Percentiles rank a stretch among this genome's conserved stretches.
phyloP scores from a whole-genome alignment of 345 rosid species.

The Arabidopsis arenosa region DNA sequence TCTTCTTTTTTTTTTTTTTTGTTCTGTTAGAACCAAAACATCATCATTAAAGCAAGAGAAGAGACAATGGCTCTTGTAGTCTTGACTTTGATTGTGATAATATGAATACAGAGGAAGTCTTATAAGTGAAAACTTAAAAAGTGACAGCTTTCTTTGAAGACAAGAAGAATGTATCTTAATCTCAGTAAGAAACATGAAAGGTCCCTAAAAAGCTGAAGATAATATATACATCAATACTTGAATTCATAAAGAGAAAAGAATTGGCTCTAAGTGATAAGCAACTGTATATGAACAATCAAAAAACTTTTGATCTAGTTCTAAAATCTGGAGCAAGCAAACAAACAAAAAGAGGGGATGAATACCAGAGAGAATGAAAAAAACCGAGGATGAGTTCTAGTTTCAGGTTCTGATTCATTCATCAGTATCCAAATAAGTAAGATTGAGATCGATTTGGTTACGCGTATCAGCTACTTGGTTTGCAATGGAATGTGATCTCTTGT shows the following conservation, averaged over 20 bases:
- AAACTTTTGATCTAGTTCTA: constrained; percentile 9
- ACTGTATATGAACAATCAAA: constrained; percentile 34
- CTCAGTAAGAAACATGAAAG: constrained; percentile 21
- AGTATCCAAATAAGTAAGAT: constrained; percentile 61
- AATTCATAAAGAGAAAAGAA: constrained; percentile 6
- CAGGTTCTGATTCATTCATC: constrained; percentile 42
- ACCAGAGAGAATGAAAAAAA: not conserved
- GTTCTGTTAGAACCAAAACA: constrained; percentile 5
- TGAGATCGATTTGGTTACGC: constrained; percentile 61
- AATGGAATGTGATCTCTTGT: constrained; percentile 87
- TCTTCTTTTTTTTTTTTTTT: no score
- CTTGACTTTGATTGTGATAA: not conserved
- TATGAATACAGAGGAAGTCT: constrained; percentile 17
- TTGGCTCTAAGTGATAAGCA: constrained; percentile 7
- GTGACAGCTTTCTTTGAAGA: constrained; percentile 6
- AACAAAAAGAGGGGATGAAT: not conserved
- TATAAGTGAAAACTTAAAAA: constrained; percentile 18
- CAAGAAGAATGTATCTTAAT: constrained; percentile 17
- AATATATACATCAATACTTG: constrained; percentile 28
- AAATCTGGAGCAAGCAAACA: constrained; percentile 15
- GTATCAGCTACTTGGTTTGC: constrained; percentile 55
- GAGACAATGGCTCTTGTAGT: constrained; percentile 11
- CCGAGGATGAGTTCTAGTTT: not conserved
- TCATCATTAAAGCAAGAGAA: constrained; percentile 25
- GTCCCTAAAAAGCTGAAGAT: constrained; percentile 16